phyloP scores from a whole-genome alignment of 1,284 basidiomycete genomes.

The Athelia psychrophila region DNA sequence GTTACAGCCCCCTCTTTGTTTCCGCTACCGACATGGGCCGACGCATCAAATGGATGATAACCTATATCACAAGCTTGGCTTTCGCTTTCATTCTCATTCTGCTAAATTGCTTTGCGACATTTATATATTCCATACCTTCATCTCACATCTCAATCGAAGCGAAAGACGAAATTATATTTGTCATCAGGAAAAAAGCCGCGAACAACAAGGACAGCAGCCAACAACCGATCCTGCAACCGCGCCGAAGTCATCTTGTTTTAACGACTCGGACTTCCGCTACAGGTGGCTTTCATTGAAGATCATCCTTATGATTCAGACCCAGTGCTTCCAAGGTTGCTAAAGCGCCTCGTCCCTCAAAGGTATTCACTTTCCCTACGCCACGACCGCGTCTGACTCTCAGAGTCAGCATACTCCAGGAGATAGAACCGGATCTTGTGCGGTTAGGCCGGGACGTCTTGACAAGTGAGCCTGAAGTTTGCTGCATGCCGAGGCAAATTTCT shows the following conservation, averaged over 20 bases:
- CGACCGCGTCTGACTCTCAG: slow-evolving; percentile 4
- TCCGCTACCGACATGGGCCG: slow-evolving; percentile 3
- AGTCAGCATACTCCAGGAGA: slow-evolving; percentile 35
- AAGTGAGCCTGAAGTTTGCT: background rate
- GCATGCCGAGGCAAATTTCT: background rate
- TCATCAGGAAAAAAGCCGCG: too few relatives aligned
- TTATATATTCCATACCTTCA: too few relatives aligned
- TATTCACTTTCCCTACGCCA: too few relatives aligned
- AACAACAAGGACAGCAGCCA: too few relatives aligned
- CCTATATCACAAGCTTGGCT: too few relatives aligned
- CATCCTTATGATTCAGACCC: slow-evolving; percentile 60
- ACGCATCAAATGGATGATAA: too few relatives aligned
- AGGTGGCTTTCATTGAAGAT: slow-evolving; percentile 43
- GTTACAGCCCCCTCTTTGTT: background rate
- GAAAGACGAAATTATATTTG: too few relatives aligned
- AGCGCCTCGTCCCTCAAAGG: slow-evolving; percentile 49
- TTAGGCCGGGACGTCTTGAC: slow-evolving; percentile 54
- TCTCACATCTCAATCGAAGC: too few relatives aligned
- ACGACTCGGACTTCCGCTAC: slow-evolving; percentile 1
- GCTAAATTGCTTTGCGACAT: too few relatives aligned
- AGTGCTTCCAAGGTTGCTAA: slow-evolving; percentile 54
- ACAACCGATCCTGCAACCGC: too few relatives aligned
- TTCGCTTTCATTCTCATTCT: too few relatives aligned
- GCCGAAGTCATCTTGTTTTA: background rate
- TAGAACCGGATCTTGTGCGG: slow-evolving; percentile 51